phyloP scores from a whole-genome alignment of 2,329 filamentous ascomycete species.

The Aspergillus carbonarius region DNA sequence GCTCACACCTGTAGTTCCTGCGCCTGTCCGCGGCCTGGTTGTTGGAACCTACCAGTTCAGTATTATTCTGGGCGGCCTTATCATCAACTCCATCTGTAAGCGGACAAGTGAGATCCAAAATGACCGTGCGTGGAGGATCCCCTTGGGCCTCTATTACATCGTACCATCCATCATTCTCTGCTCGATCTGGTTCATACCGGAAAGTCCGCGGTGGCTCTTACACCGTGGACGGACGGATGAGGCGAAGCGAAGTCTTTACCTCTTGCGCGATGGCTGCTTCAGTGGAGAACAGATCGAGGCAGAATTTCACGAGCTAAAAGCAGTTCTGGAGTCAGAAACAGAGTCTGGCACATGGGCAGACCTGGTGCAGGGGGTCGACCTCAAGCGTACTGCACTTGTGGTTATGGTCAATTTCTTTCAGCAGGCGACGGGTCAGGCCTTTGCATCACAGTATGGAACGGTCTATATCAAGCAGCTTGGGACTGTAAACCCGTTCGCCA shows the following conservation, averaged over 20 bases:
- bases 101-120: conserved; percentile 30
- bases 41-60: conserved; percentile 11
- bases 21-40: conserved; percentile 12
- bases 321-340: conserved; percentile 16
- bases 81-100: conserved; percentile 22
- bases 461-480: conserved; percentile 23
- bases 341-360: conserved; percentile 22
- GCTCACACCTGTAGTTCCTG: conserved; percentile 27
- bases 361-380: conserved; percentile 19
- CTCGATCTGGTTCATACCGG: conserved; percentile 30
- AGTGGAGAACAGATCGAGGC: not conserved
- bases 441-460: conserved; percentile 21
- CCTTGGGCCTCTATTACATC: conserved; percentile 36
- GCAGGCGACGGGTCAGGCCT: conserved; percentile 24
- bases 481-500: conserved; percentile 16
- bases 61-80: not conserved
- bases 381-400: conserved; percentile 23
- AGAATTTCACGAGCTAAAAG: not conserved
- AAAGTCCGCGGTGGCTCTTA: conserved; percentile 31
- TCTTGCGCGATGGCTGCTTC: conserved; percentile 14
- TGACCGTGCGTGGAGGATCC: conserved; percentile 35
- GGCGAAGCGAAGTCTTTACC: conserved; percentile 24
- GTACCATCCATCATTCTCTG: conserved; percentile 30
- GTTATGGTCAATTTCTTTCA: conserved; percentile 24
- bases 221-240: conserved; percentile 28